Evolutionary conservation across 2,329 filamentous ascomycete species (phyloP), one percentile per base, ranked within the genome.

Genomic region (Fusarium nanum): DNA sequence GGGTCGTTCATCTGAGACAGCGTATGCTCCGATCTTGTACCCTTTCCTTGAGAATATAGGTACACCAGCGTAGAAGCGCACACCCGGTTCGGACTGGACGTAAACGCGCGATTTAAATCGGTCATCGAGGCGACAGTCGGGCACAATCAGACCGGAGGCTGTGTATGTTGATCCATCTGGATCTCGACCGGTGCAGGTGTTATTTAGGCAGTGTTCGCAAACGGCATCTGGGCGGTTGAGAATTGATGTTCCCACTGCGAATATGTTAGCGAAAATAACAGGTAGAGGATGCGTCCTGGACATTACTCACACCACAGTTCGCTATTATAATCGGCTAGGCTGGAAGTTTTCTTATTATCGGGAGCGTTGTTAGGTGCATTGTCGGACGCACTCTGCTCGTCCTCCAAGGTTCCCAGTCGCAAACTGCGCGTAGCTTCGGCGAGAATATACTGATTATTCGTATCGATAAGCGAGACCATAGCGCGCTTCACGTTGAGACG

Each of bases 21-120:
- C 85, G 62, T 89, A 88, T 13, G 83, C 84, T 12, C 90, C 90
- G 58, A 92, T 87, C 48, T 86, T 84, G 28, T 86, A 84, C 37
- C 83, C 85, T 8, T 74, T 73, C 1, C 84, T 84, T 5, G 87
- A 88, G 27, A 85, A 83, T 56, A 92, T 86, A 1, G 89, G 89
- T 0, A 90, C 88, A 22, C 77, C 80, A 7, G 79, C 79, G 48
- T 80, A 81, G 64, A 81, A 81, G n/a, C 79, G 76, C 6, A 81
- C 73, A 22, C 73, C 75, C 8, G 75, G 72, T 34, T 78, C 77
- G 18, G 72, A 74, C 1, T 73, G 59, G 2, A 81, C 79, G 52
- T 80, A 81, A 4, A 76, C 65, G 6, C 78, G 76, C 27, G 60
- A 60, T 12, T 75, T 68, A 65, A 81, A 80, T 23, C 79, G 79